Conservation (phyloP, 2,329 filamentous ascomycete species). For the Trichophyton equinum region DNA sequence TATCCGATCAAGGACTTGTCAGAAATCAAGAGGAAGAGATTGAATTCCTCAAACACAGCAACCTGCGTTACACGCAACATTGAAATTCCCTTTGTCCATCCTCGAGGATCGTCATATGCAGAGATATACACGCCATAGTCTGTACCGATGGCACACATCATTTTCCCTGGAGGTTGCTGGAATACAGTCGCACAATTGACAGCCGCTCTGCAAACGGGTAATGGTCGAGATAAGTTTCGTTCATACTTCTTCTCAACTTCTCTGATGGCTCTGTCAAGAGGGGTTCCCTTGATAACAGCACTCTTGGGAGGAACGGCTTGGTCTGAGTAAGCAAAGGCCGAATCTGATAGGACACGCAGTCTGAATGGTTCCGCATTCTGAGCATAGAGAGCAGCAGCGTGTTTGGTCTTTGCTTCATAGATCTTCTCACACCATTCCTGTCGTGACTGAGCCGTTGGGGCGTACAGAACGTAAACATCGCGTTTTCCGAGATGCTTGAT, state of each 20-base stretch:
- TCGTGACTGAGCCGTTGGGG: slow-evolving; percentile 59
- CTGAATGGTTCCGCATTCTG: slow-evolving; percentile 96
- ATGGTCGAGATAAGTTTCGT: slow-evolving; percentile 49
- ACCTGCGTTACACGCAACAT: slow-evolving; percentile 75
- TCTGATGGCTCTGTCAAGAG: slow-evolving; percentile 76
- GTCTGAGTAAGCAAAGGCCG: slow-evolving; percentile 52
- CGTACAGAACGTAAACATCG: slow-evolving; percentile 84
- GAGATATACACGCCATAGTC: slow-evolving; percentile 89
- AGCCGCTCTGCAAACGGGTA: slow-evolving; percentile 69
- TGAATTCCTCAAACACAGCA: slow-evolving; percentile 88
- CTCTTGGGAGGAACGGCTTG: slow-evolving; percentile 47
- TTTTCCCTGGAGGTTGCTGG: slow-evolving; percentile 62
- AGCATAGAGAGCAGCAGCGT: slow-evolving; percentile 74
- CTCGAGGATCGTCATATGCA: slow-evolving; percentile 75
- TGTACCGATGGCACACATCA: slow-evolving; percentile 86
- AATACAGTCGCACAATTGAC: slow-evolving; percentile 94
- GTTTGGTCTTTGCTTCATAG: slow-evolving; percentile 83
- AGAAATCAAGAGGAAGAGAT: slow-evolving; percentile 77
- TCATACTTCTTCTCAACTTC: slow-evolving; percentile 69
- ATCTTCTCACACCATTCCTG: slow-evolving; percentile 90
- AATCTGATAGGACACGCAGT: slow-evolving; percentile 80
- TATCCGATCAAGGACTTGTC: slow-evolving; percentile 89
- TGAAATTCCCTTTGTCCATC: slow-evolving; percentile 74
- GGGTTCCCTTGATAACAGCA: slow-evolving; percentile 78
- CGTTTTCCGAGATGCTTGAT: slow-evolving; percentile 83